Percentiles rank a stretch among this genome's conserved stretches.
Conservation (phyloP, 352 stramenopile species). For the Globisporangium spinosum region DNA sequence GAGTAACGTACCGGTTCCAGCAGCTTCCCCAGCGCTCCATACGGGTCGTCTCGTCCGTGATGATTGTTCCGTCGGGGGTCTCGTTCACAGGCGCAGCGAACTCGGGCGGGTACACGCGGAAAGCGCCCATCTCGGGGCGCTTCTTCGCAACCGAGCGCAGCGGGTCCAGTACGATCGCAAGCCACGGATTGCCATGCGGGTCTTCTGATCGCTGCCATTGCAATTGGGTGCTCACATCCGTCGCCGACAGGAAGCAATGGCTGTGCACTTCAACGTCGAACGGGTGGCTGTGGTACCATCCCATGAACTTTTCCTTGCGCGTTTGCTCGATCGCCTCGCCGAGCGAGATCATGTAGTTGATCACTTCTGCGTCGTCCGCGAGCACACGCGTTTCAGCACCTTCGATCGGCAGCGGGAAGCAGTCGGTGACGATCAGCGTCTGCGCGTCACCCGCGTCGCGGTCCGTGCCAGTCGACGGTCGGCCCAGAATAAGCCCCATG, state of each 20-base stretch:
- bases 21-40: constrained; percentile 96
- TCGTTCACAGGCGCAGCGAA: constrained; percentile 92
- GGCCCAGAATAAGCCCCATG: constrained; percentile 97
- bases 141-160: constrained; percentile 93
- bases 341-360: constrained; percentile 99
- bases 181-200: constrained; percentile 93
- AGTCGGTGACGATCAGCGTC: constrained; percentile 97
- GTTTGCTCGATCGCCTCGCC: constrained; percentile 93
- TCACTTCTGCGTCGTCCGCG: constrained; percentile 95
- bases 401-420: constrained; percentile 97
- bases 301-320: constrained; percentile 97
- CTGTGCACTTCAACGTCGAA: constrained; percentile 96
- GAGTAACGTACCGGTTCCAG: constrained; percentile 79
- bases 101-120: constrained; percentile 96
- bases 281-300: constrained; percentile 99
- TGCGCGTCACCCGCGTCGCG: constrained; percentile 86
- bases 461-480: constrained; percentile 81
- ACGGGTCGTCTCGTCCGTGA: constrained; percentile 89
- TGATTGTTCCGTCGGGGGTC: constrained; percentile 93
- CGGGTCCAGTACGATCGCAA: constrained; percentile 98
- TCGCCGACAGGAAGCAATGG: constrained; percentile 97
- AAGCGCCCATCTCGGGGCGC: constrained; percentile 94
- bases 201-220: constrained; percentile 98
- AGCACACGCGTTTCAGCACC: constrained; percentile 94
- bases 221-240: constrained; percentile 96